Evolutionary conservation across 2,329 filamentous ascomycete genomes (phyloP).

Genomic region (Rhytidhysteron rufulum): DNA sequence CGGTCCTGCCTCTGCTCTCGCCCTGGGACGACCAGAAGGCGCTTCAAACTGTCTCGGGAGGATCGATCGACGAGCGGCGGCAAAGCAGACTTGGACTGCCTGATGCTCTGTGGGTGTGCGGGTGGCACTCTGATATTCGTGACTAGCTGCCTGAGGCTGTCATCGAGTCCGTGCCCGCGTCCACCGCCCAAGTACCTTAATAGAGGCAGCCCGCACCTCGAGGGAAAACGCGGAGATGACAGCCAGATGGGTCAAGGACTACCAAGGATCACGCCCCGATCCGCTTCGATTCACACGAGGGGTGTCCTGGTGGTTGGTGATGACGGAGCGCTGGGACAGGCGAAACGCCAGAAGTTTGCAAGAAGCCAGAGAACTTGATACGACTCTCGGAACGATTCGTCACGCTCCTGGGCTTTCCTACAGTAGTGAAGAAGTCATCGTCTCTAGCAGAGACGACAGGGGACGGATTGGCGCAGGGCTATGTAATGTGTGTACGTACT

Average conservation of each 20-base stretch:
- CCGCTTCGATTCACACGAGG: constrained; percentile 1
- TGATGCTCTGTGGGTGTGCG: constrained; percentile 14
- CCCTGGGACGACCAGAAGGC: constrained; percentile 1
- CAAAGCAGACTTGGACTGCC: constrained; percentile 20
- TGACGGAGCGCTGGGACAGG: background rate
- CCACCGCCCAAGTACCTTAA: too few relatives aligned
- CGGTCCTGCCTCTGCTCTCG: background rate
- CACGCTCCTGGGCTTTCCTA: too few relatives aligned
- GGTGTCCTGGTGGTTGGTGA: background rate
- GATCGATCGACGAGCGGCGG: constrained; percentile 27
- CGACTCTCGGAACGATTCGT: too few relatives aligned
- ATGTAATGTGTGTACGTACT: too few relatives aligned
- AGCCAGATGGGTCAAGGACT: constrained; percentile 10
- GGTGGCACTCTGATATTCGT: background rate
- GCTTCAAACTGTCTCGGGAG: constrained; percentile 16
- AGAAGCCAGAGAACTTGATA: too few relatives aligned
- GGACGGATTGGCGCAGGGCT: background rate
- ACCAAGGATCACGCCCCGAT: constrained; percentile 22
- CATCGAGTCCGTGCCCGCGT: too few relatives aligned
- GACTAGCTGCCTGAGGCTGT: background rate
- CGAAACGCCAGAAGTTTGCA: background rate
- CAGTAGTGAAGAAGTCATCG: too few relatives aligned
- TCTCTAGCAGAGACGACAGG: background rate
- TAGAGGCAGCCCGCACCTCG: constrained; percentile 13
- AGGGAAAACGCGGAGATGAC: constrained; percentile 12